Percentiles rank a stretch among this genome's conserved stretches.
phyloP scores from a whole-genome alignment of 2,329 filamentous ascomycete species.

The Aureobasidium sp. region DNA sequence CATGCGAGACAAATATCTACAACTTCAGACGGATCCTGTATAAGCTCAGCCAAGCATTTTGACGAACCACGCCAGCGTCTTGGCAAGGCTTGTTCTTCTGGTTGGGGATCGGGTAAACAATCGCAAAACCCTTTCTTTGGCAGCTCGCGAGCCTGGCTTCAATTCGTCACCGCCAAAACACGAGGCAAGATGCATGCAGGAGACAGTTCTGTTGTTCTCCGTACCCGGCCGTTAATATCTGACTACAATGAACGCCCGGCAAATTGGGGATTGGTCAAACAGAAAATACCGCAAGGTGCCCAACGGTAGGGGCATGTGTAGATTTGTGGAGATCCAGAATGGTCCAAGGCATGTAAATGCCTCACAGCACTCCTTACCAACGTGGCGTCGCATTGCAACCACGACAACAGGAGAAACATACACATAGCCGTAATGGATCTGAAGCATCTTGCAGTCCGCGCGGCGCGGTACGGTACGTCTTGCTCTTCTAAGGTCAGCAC shows the following conservation, averaged over 20 bases:
- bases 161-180: not conserved
- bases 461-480: conserved; percentile 8
- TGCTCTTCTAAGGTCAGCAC: not conserved
- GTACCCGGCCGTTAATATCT: not conserved
- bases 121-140: not conserved
- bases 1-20: not conserved
- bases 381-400: conserved; percentile 1
- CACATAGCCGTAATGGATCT: not conserved
- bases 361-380: not conserved
- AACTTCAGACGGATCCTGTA: not conserved
- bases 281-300: conserved; percentile 9
- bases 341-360: conserved; percentile 4
- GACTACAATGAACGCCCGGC: not conserved
- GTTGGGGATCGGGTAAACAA: conserved; percentile 5
- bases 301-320: conserved; percentile 11
- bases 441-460: not conserved
- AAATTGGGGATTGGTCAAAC: conserved; percentile 9
- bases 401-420: conserved; percentile 7
- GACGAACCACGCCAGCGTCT: not conserved
- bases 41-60: not conserved
- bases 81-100: conserved; percentile 2
- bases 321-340: conserved; percentile 9
- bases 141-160: not conserved
- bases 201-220: not conserved
- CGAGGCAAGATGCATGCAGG: not conserved